Conservation (phyloP, 768 basidiomycete species). For the Mycena albidolilacea region DNA sequence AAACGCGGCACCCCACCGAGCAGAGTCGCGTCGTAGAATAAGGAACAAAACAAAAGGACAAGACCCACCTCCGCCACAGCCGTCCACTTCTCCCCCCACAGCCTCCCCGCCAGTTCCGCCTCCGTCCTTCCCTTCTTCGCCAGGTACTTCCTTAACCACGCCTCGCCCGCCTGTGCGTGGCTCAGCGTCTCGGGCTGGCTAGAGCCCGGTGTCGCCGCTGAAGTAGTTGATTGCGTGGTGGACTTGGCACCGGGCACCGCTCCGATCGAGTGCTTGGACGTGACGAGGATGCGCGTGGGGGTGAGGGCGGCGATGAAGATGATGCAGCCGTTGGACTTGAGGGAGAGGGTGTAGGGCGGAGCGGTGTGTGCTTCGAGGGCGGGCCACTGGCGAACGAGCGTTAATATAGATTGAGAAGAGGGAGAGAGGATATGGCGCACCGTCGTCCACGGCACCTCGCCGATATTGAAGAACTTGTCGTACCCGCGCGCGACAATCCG, state of each 20-base stretch:
- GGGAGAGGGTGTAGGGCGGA: conserved; percentile 86
- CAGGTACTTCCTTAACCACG: conserved; percentile 85
- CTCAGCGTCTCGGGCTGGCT: conserved; percentile 50
- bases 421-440: conserved; percentile 55
- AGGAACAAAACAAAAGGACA: no score
- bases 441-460: conserved; percentile 95
- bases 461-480: conserved; percentile 99
- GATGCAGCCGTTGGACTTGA: conserved; percentile 98
- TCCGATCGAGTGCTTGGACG: conserved; percentile 95
- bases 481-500: conserved; percentile 92
- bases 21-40: no score
- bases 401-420: no score
- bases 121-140: conserved; percentile 74
- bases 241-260: conserved; percentile 50
- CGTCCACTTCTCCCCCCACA: conserved; percentile 91
- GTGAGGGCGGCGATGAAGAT: conserved; percentile 94
- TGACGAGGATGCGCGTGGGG: conserved; percentile 80
- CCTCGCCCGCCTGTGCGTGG: conserved; percentile 88
- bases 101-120: conserved; percentile 76
- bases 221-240: no score
- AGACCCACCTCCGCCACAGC: conserved; percentile 97
- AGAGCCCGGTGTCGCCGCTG: no score
- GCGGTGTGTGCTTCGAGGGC: conserved; percentile 78
- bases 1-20: no score
- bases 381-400: conserved; percentile 70